These are phyloP conservation scores for Saccharomycopsis hybrid DNA, from an alignment of 1,139 yeast genomes.

Conservation along the genomic window DNA sequence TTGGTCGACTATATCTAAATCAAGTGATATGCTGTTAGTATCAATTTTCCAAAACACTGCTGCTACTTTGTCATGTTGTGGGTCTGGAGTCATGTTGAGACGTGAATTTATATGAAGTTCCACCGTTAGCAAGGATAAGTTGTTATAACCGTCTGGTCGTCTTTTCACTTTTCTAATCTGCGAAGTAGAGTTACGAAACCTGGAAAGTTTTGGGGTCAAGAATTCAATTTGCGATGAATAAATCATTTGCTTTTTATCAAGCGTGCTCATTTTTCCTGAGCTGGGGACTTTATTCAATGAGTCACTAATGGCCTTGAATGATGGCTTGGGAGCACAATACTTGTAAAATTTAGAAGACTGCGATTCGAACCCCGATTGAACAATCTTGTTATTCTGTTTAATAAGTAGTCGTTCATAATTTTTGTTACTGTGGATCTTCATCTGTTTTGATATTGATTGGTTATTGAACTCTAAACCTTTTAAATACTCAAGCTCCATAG, in stretches of 20 bases:
- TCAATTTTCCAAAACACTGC: conserved; percentile 61
- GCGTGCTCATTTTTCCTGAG: too few species aligned
- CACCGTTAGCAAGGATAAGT: conserved; percentile 49
- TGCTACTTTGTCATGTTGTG: conserved; percentile 48
- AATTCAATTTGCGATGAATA: conserved; percentile 47
- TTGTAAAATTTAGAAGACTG: conserved; percentile 29
- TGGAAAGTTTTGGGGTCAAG: conserved; percentile 32
- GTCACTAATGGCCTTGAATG: conserved; percentile 24
- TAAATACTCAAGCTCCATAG: conserved; percentile 27
- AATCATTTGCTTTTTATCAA: conserved; percentile 24
- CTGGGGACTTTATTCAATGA: too few species aligned
- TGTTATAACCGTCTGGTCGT: conserved; percentile 40
- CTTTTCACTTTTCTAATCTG: conserved; percentile 25
- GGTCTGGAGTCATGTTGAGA: conserved; percentile 48
- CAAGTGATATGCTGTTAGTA: conserved; percentile 34
- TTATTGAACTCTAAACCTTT: conserved; percentile 25
- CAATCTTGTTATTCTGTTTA: not conserved
- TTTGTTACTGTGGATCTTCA: conserved; percentile 1
- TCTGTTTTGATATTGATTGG: conserved; percentile 16
- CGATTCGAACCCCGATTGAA: too few species aligned
- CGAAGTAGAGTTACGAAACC: not conserved
- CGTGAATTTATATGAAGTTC: conserved; percentile 64
- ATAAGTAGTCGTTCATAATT: not conserved
- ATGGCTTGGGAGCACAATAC: conserved; percentile 37
- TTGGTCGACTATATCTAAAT: conserved; percentile 27